Evolutionary conservation across 2,329 filamentous ascomycete species (phyloP).

Genomic region (Stachybotrys chlorohalonatus): DNA sequence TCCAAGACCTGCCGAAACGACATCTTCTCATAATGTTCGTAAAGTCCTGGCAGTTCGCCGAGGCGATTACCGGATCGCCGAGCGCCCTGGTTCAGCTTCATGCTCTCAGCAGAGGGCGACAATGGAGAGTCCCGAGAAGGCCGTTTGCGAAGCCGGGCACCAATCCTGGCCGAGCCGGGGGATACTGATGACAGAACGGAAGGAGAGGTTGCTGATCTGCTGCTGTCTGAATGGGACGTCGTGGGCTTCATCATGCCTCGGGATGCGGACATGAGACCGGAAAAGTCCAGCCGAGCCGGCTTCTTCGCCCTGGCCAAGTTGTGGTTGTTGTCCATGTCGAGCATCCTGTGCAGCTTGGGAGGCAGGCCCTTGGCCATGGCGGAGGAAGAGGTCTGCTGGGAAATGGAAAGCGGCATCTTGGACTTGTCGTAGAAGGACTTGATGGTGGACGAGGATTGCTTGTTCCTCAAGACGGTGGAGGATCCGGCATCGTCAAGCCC

Average conservation of each 20-base stretch:
- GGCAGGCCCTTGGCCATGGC: constrained; percentile 49
- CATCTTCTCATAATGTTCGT: constrained; percentile 50
- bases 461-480: constrained; percentile 33
- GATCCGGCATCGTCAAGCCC: constrained; percentile 18
- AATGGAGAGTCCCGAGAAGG: constrained; percentile 26
- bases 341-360: constrained; percentile 33
- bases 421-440: constrained; percentile 48
- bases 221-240: constrained; percentile 9
- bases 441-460: constrained; percentile 45
- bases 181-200: constrained; percentile 30
- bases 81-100: constrained; percentile 14
- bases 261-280: constrained; percentile 28
- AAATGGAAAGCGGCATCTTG: constrained; percentile 46
- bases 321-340: constrained; percentile 32
- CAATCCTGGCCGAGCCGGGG: constrained; percentile 14
- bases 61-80: constrained; percentile 14
- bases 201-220: constrained; percentile 24
- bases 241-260: constrained; percentile 17
- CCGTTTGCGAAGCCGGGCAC: constrained; percentile 21
- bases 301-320: constrained; percentile 24
- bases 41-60: constrained; percentile 38
- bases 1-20: constrained; percentile 35
- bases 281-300: constrained; percentile 40
- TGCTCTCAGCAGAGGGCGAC: constrained; percentile 13
- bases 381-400: constrained; percentile 49